Percentiles rank a stretch among this genome's conserved stretches.
Conservation (phyloP, 1,284 basidiomycete species). For the Trichosporon sp. region DNA sequence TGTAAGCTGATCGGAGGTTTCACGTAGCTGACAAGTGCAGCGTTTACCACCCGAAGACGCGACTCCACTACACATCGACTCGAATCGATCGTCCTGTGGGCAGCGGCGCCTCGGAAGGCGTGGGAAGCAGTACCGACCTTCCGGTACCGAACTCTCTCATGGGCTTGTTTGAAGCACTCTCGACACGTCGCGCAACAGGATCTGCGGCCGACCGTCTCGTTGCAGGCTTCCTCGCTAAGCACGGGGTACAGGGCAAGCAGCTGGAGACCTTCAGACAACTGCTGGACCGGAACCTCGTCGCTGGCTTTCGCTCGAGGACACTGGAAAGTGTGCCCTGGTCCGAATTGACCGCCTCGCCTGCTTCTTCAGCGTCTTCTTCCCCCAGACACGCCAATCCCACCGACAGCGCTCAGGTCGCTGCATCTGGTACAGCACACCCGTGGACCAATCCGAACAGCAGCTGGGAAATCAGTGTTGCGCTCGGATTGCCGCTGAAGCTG, state of each 20-base stretch:
- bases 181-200: not conserved
- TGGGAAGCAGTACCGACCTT: not conserved
- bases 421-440: not conserved
- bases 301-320: constrained; percentile 44
- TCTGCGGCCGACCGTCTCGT: constrained; percentile 3
- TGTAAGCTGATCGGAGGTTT: not conserved
- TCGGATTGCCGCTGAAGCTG: constrained; percentile 43
- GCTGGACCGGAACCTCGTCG: constrained; percentile 46
- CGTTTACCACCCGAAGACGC: constrained; percentile 1
- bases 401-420: too few relatives aligned
- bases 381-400: too few relatives aligned
- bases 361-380: not conserved
- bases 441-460: constrained; percentile 10
- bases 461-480: constrained; percentile 37
- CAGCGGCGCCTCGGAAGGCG: too few relatives aligned
- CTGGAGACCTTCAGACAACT: constrained; percentile 39
- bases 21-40: not conserved
- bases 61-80: constrained; percentile 12
- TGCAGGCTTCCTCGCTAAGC: not conserved
- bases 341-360: not conserved
- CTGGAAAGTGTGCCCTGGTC: constrained; percentile 40
- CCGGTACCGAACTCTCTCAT: not conserved
- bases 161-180: not conserved
- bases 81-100: not conserved
- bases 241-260: not conserved